phyloP scores from a whole-genome alignment of 768 basidiomycete genomes.

The Hygrocybe punicea region DNA sequence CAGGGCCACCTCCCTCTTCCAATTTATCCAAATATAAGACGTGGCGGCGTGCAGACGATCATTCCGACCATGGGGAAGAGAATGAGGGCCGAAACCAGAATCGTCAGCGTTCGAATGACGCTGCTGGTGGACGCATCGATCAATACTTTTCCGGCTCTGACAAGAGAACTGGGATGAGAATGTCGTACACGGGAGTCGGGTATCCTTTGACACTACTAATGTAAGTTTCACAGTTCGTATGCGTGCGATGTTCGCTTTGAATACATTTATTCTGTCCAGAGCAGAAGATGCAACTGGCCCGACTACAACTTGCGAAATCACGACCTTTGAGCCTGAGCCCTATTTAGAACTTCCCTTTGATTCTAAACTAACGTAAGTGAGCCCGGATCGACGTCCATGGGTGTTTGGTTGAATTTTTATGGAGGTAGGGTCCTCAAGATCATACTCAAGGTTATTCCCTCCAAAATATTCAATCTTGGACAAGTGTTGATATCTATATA shows the following conservation, averaged over 20 bases:
- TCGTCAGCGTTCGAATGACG: conserved; percentile 30
- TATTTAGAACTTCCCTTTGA: conserved; percentile 79
- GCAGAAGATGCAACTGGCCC: conserved; percentile 78
- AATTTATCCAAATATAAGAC: conserved; percentile 42
- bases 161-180: conserved; percentile 79
- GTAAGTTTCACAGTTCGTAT: conserved; percentile 44
- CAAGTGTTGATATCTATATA: conserved; percentile 13
- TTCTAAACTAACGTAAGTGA: conserved; percentile 53
- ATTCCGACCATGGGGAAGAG: conserved; percentile 42
- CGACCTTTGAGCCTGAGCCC: conserved; percentile 81
- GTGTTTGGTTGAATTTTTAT: not conserved
- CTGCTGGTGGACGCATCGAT: conserved; percentile 42
- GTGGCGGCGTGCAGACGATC: conserved; percentile 49
- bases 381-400: not conserved
- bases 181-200: conserved; percentile 77
- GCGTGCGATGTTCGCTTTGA: not conserved
- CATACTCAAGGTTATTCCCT: conserved; percentile 68
- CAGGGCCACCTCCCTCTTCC: conserved; percentile 41
- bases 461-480: not conserved
- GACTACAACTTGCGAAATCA: conserved; percentile 82
- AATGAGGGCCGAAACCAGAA: conserved; percentile 38
- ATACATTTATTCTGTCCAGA: conserved; percentile 34
- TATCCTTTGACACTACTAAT: conserved; percentile 74
- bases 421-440: conserved; percentile 64
- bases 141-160: conserved; percentile 51